Base-by-base conservation (phyloP, 768 basidiomycete genomes). In the Suillus fuscotomentosus region DNA sequence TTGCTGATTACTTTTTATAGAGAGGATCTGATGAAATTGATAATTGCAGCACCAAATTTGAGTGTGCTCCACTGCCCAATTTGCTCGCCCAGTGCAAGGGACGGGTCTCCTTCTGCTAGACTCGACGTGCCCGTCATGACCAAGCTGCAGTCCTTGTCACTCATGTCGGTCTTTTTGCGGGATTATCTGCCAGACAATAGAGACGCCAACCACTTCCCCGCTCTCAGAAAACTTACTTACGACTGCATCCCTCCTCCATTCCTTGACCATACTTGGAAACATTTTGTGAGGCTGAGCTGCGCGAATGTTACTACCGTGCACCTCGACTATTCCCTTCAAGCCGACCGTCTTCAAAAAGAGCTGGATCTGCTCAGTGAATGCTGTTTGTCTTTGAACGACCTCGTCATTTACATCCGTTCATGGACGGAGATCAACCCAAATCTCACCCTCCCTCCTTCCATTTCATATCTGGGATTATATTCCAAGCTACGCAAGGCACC, bases 191-290 rank as follows among this genome's bases (percentile, higher is more conserved):
- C 72, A 2, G 66, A 69, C 45, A 61, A 75, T 45, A 74, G 70
- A 45, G 63, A 69, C 39, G 66, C 63, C 45, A 75, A 75, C 53
- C 71, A 69, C 39, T 61, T 75, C 43, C 73, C 73, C 39, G 70
- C 74, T 36, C 73, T 75, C 45, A 69, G 74, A 42, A 70, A 72
- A 47, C 73, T 75, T 38, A 72, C 69, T 13, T 74, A 75, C n/a
- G 74, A 74, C 43, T 74, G 74, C 53, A 74, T 72, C 27, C 74
- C 74, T 5, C 74, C 70, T 2, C 72, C 73, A 22, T 74, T 73
- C 59, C 68, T 71, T 24, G 72, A 72, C 20, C 38, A 67, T n/a
- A 66, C 66, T n/a, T 74, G 74, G 73, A 73, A 67, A 56, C 68
- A 65, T 31, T 74, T 75, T 34, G 54, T 75, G 43, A 68, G 63